Evolutionary conservation across 2,329 filamentous ascomycete species (phyloP).

Genomic region (Epichloe bromicola): DNA sequence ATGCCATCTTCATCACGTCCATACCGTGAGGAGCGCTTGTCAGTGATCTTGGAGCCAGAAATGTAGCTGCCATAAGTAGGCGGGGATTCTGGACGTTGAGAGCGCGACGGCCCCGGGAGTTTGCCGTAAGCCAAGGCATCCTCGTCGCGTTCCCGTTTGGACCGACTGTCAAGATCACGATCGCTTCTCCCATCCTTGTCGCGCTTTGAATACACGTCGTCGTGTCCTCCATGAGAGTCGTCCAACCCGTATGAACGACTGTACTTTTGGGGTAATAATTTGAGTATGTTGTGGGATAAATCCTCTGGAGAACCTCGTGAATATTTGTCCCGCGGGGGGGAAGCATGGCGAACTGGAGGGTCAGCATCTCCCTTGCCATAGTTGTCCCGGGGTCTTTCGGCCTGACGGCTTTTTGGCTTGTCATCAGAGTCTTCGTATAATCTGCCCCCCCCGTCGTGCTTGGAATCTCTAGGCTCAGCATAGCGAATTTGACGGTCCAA

Average conservation of each 20-base stretch:
- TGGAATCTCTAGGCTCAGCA: conserved; percentile 13
- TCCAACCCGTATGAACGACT: conserved; percentile 21
- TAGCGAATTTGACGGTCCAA: conserved; percentile 12
- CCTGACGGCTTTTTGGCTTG: neutral
- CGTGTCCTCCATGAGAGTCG: conserved; percentile 1
- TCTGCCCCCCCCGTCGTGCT: conserved; percentile 7
- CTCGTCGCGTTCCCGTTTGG: conserved; percentile 19
- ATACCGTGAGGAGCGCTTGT: conserved; percentile 13
- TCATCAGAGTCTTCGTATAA: conserved; percentile 3
- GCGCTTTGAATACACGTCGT: conserved; percentile 7
- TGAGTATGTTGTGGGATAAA: conserved; percentile 25
- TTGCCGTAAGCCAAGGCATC: conserved; percentile 40
- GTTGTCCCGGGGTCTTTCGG: neutral
- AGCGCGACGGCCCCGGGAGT: conserved; percentile 14
- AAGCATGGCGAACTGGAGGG: conserved; percentile 8
- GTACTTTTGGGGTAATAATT: conserved; percentile 36
- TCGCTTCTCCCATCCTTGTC: conserved; percentile 16
- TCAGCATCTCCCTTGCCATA: conserved; percentile 8
- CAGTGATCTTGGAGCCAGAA: conserved; percentile 9
- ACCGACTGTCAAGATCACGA: conserved; percentile 1
- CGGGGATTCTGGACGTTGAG: conserved; percentile 10
- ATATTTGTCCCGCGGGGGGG: conserved; percentile 9
- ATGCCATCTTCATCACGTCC: conserved; percentile 4
- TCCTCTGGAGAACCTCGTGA: conserved; percentile 8
- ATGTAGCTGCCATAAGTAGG: conserved; percentile 18